Evolutionary conservation across 192 early-diverging fungal species (phyloP).

Genomic region (Backusella parvicylindrica): DNA sequence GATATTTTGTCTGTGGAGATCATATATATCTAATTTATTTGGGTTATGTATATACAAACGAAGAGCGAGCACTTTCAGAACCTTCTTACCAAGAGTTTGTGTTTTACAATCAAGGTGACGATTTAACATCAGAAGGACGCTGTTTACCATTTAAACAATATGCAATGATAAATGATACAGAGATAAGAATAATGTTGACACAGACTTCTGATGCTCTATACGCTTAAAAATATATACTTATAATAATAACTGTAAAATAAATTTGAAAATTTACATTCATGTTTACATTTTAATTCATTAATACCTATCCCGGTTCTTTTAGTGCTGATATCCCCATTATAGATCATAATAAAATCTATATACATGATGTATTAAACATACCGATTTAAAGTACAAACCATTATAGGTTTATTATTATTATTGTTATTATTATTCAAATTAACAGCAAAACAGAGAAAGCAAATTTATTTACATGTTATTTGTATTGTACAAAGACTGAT

Average conservation of each 20-base stretch:
- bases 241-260: background rate
- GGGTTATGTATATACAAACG: slow-evolving; percentile 18
- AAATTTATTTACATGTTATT: background rate
- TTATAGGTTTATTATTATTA: too few relatives aligned
- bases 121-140: slow-evolving; percentile 1
- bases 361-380: too few relatives aligned
- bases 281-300: background rate
- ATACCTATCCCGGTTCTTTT: background rate
- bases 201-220: slow-evolving; percentile 29
- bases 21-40: background rate
- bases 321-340: background rate
- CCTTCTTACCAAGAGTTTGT: slow-evolving; percentile 58
- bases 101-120: slow-evolving; percentile 29
- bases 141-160: slow-evolving; percentile 42
- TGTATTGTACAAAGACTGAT: background rate
- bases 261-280: background rate
- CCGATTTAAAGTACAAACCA: too few relatives aligned
- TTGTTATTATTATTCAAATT: too few relatives aligned
- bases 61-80: slow-evolving; percentile 42
- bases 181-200: slow-evolving; percentile 45
- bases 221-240: slow-evolving; percentile 4
- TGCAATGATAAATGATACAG: slow-evolving; percentile 43
- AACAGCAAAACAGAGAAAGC: background rate
- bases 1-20: background rate
- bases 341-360: too few relatives aligned